phyloP scores from a whole-genome alignment of 2,329 filamentous ascomycete genomes.

The Ustulina deusta region DNA sequence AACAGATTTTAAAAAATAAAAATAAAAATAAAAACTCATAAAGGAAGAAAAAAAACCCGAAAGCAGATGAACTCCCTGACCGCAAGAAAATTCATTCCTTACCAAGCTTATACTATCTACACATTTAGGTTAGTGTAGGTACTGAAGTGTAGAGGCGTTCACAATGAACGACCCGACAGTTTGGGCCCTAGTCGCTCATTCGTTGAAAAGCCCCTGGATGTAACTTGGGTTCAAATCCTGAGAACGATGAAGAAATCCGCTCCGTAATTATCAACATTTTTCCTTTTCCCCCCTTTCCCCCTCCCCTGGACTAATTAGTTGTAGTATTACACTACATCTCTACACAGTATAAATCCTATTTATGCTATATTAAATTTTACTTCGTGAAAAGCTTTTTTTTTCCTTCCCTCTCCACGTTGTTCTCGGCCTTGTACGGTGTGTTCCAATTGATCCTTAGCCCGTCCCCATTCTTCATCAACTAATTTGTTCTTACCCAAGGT shows the following conservation, averaged over 20 bases:
- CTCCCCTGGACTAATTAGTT: not conserved
- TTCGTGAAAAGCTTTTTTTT: too few relatives aligned
- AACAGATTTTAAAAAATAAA: too few relatives aligned
- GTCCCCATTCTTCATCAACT: not conserved
- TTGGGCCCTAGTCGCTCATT: constrained; percentile 37
- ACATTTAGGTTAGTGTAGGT: too few relatives aligned
- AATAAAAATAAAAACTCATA: too few relatives aligned
- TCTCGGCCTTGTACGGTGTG: not conserved
- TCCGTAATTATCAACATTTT: constrained; percentile 8
- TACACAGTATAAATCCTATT: constrained; percentile 1
- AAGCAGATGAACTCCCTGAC: too few relatives aligned
- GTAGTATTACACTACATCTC: not conserved
- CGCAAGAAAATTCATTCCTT: too few relatives aligned
- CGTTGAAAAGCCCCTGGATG: constrained; percentile 4
- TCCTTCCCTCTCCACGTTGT: too few relatives aligned
- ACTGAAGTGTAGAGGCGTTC: not conserved
- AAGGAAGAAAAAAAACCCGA: too few relatives aligned
- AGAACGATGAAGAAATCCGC: constrained; percentile 4
- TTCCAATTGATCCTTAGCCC: not conserved
- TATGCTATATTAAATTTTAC: not conserved
- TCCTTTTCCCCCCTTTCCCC: not conserved
- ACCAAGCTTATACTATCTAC: not conserved
- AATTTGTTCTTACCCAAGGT: not conserved
- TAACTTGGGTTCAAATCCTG: constrained; percentile 26
- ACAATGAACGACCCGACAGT: constrained; percentile 34